Base-by-base conservation (phyloP, 495 filamentous ascomycete genomes). In the Hyaloscypha finlandica region DNA sequence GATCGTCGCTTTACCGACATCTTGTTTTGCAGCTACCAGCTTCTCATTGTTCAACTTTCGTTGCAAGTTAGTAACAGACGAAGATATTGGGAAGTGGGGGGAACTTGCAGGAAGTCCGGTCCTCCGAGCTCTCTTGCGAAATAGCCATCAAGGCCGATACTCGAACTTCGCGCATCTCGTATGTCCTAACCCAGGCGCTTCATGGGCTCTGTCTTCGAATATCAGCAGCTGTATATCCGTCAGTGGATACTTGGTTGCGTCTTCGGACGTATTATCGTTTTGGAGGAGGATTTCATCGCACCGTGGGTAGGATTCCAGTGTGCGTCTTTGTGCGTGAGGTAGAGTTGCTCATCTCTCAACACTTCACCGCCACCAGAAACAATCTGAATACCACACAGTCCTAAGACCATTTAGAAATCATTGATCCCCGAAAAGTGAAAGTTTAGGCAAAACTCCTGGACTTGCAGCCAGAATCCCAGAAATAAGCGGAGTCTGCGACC, bases 211-310 rank as follows among this genome's bases (percentile, higher is more conserved):
- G 71, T 94, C 86, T 39, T 97, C 93, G 91, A 93, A 97, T 8
- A 97, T 89, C 74, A 97, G 93, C 16, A 97, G 81, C 74, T 95
- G 92, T 8, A 97, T 93, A 70, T 94, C 87, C 0, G 93, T 97
- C 2, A 91, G 89, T 37, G 83, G 82, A 70, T 89, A 93, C 48
- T 85, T 87, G 30, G 80, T 74, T 22, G 78, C 80, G 48, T 84
- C 74, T 57, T 92, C 89, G 37, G 86, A 78, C 5, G 58, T 60
- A 20, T 60, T 39, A 6, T 16, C 32, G 33, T 60, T 60, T 3
- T 8, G 12, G 12, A 39, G 3, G 45, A 93, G 80, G 61, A 87
- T 79, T 0, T 78, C 78, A 25, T 90, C 84, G 11, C 81, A 79
- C 0, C 90, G 92, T 2, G 86, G 84, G 71, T 93, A 96, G 48